A percentile compares a stretch with the other conserved stretches of the same genome.
phyloP scores from a whole-genome alignment of 805 yeast genomes.

The Kodamaea leandrae region DNA sequence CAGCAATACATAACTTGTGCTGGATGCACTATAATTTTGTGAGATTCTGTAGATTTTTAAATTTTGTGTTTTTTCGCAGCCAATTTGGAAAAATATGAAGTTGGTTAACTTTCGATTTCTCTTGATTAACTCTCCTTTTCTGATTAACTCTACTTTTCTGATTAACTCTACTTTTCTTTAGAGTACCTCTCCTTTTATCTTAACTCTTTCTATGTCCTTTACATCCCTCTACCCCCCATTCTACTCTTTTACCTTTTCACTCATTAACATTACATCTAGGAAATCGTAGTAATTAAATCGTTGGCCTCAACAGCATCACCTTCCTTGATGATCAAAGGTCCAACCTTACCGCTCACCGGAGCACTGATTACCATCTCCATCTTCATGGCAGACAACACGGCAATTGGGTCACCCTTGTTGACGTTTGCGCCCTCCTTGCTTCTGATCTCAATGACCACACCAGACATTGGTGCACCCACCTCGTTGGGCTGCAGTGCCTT shows the following conservation, averaged over 20 bases:
- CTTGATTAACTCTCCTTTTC: too few species aligned
- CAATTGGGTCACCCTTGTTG: slow-evolving; percentile 94
- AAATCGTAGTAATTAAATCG: slow-evolving; percentile 59
- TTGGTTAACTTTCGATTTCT: too few species aligned
- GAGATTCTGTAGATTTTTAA: too few species aligned
- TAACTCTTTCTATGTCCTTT: background rate
- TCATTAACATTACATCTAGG: slow-evolving; percentile 7
- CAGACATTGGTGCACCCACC: slow-evolving; percentile 99
- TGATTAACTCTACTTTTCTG: too few species aligned
- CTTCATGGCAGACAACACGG: slow-evolving; percentile 96
- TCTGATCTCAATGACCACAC: slow-evolving; percentile 93
- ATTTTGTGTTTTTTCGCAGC: too few species aligned
- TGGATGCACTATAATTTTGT: too few species aligned
- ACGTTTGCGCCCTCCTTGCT: slow-evolving; percentile 84
- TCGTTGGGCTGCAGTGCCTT: slow-evolving; percentile 93
- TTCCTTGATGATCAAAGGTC: slow-evolving; percentile 73
- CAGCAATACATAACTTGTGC: too few species aligned
- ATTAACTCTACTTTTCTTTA: too few species aligned
- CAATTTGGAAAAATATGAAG: too few species aligned
- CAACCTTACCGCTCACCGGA: slow-evolving; percentile 80
- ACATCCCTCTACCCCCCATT: background rate
- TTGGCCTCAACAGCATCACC: slow-evolving; percentile 96
- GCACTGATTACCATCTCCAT: slow-evolving; percentile 99
- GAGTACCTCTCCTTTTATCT: background rate
- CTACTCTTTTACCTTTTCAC: background rate